These are phyloP conservation scores for Chlorella vulgaris DNA, from an alignment of 139 green algal species.

Conservation along the genomic window DNA sequence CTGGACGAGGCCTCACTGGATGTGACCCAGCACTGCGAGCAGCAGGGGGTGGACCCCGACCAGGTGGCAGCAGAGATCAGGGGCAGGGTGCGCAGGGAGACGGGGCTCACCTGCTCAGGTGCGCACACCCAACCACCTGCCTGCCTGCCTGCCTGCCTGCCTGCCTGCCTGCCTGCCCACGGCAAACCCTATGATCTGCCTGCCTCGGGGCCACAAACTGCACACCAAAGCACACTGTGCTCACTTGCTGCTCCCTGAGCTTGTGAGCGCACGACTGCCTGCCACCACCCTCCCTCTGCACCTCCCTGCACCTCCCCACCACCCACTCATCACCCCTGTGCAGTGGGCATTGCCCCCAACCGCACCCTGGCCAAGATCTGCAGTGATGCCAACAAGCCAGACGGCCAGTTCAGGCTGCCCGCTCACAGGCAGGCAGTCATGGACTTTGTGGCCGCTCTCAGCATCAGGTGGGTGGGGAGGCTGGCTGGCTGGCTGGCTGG, in stretches of 20 bases:
- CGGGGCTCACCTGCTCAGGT: conserved; percentile 73
- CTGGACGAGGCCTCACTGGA: conserved; percentile 90
- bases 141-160: background rate
- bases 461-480: no score
- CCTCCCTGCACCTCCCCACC: background rate
- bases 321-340: background rate
- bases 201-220: no score
- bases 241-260: no score
- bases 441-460: no score
- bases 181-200: no score
- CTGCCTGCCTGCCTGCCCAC: no score
- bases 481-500: no score
- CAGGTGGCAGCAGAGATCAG: conserved; percentile 68
- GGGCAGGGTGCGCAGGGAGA: conserved; percentile 52
- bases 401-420: no score
- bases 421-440: no score
- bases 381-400: conserved; percentile 87
- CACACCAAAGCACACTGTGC: no score
- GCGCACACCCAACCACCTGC: background rate
- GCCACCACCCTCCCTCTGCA: background rate
- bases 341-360: conserved; percentile 79
- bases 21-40: conserved; percentile 73
- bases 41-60: conserved; percentile 48
- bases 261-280: background rate
- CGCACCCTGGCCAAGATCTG: conserved; percentile 85